Evolutionary conservation across 2,329 filamentous ascomycete genomes (phyloP).

Genomic region (Alternaria burnsii): DNA sequence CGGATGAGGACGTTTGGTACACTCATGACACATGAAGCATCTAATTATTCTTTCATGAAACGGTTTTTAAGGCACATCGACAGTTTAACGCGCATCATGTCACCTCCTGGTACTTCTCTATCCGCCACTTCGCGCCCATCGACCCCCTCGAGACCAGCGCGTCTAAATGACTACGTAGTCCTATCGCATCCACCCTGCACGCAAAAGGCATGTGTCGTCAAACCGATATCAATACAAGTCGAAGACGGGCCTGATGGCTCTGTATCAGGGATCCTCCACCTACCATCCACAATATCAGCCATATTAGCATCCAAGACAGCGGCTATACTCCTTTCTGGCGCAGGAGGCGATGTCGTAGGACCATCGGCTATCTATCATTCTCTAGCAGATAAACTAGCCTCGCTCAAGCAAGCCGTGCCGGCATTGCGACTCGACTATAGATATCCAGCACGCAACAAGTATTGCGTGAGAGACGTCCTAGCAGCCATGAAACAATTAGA

Average conservation of each 20-base stretch:
- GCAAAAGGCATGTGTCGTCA: constrained; percentile 1
- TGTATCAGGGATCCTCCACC: constrained; percentile 4
- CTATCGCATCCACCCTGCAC: not conserved
- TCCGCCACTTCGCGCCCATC: not conserved
- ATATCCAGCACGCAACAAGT: constrained; percentile 2
- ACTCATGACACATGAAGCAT: not conserved
- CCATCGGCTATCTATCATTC: constrained; percentile 7
- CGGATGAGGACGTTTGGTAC: no score
- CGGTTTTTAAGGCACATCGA: constrained; percentile 4
- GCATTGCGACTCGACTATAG: constrained; percentile 6
- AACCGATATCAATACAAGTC: constrained; percentile 1
- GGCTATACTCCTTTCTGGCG: constrained; percentile 4
- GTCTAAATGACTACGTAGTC: constrained; percentile 4
- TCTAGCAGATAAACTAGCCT: constrained; percentile 1
- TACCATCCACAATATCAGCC: not conserved
- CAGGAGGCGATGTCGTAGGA: constrained; percentile 3
- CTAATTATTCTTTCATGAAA: not conserved
- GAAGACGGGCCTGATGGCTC: constrained; percentile 3
- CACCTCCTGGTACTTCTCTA: constrained; percentile 1
- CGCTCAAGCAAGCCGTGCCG: not conserved
- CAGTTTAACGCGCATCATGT: constrained; percentile 1
- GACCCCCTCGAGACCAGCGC: not conserved
- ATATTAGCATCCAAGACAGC: constrained; percentile 2
- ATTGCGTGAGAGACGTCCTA: constrained; percentile 6
- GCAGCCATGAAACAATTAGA: constrained; percentile 7